A percentile compares a stretch with the other conserved stretches of the same genome.
Evolutionary conservation across 768 basidiomycete species (phyloP).

Genomic region (Glaciozyma martinii): DNA sequence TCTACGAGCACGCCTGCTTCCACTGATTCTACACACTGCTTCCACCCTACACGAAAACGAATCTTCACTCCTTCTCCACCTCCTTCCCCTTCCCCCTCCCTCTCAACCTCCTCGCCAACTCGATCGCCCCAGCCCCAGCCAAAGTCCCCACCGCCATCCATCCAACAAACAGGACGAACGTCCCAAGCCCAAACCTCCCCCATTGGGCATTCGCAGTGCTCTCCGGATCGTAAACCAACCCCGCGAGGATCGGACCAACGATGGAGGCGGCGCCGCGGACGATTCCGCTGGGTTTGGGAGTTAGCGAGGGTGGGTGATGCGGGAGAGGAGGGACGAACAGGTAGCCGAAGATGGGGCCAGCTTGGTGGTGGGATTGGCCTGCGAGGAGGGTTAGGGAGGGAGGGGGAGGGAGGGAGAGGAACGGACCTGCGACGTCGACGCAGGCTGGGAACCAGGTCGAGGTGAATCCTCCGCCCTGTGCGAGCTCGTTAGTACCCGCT

Average conservation of each 20-base stretch:
- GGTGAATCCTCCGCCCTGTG: not conserved
- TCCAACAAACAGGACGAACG: not conserved
- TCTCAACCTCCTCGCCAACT: constrained; percentile 1
- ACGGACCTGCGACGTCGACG: not conserved
- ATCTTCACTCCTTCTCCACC: not conserved
- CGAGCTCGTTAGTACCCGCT: no score
- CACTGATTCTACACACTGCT: no score
- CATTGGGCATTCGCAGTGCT: not conserved
- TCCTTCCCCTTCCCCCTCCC: not conserved
- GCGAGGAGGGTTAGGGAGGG: not conserved
- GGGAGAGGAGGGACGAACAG: not conserved
- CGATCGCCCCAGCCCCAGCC: not conserved
- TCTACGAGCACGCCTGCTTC: no score
- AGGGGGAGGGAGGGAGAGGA: not conserved
- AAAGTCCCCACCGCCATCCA: not conserved
- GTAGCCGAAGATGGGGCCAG: not conserved
- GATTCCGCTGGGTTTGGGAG: not conserved
- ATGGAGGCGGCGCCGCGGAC: not conserved
- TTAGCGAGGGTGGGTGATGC: no score
- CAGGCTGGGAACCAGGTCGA: constrained; percentile 1
- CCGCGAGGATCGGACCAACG: not conserved
- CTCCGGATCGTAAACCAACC: not conserved
- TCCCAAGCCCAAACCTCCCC: not conserved
- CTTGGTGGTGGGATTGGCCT: not conserved
- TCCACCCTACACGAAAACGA: no score